Evolutionary conservation across 139 green algal genomes (phyloP).

Genomic region (Trebouxia sp.): DNA sequence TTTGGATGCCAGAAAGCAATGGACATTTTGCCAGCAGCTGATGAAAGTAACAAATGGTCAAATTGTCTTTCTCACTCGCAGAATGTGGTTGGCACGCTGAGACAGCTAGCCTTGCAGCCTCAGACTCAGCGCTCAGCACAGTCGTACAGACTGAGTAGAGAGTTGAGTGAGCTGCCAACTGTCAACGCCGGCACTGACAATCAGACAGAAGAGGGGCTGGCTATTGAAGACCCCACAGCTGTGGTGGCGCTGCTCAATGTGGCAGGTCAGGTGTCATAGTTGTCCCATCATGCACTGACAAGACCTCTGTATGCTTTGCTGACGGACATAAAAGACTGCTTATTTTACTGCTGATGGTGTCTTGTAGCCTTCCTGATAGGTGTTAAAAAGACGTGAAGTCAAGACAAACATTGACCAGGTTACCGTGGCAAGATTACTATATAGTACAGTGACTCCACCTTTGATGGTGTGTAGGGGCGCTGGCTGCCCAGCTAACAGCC

Average conservation of each 20-base stretch:
- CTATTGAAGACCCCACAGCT: conserved; percentile 28
- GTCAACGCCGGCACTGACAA: background rate
- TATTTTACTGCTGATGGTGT: background rate
- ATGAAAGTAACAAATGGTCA: too few relatives aligned
- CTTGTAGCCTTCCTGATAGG: background rate
- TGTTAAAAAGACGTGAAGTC: too few relatives aligned
- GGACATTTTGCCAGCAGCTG: too few relatives aligned
- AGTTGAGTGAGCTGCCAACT: background rate
- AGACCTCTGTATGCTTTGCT: too few relatives aligned
- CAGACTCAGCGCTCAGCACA: background rate
- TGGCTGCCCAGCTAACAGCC: too few relatives aligned
- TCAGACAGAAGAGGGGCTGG: background rate
- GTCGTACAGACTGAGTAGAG: background rate
- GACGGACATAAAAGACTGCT: too few relatives aligned
- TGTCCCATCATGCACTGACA: too few relatives aligned
- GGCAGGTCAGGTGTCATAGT: conserved; percentile 34
- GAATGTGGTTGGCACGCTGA: background rate
- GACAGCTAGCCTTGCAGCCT: background rate
- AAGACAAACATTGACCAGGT: background rate
- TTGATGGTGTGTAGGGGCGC: too few relatives aligned
- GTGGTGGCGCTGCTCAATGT: conserved; percentile 61
- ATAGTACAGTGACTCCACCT: background rate
- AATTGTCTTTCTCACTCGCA: conserved; percentile 12
- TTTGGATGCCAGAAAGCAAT: too few relatives aligned
- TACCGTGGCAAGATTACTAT: too few relatives aligned